Conservation (phyloP, 805 yeast species). For the Wickerhamiella sergipiensis region DNA sequence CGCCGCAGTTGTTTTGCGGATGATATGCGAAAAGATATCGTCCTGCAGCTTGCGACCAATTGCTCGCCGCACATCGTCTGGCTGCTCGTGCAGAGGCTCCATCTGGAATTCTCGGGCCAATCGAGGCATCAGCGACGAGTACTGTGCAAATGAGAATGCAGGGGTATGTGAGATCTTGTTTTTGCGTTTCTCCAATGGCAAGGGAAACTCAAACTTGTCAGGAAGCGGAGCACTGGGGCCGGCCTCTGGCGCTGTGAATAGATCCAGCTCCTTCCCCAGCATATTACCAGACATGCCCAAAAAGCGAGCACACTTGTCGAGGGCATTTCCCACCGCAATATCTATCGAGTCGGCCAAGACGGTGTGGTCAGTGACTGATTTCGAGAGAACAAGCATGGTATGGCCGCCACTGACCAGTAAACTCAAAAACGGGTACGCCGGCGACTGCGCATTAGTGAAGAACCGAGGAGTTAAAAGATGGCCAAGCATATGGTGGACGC, state of each 20-base stretch:
- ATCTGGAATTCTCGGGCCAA: slow-evolving; percentile 9
- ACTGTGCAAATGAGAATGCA: slow-evolving; percentile 70
- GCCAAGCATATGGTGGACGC: slow-evolving; percentile 95
- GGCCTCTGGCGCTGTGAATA: slow-evolving; percentile 28
- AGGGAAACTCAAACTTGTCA: slow-evolving; percentile 25
- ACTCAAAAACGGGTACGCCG: slow-evolving; percentile 62
- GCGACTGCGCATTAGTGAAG: slow-evolving; percentile 34
- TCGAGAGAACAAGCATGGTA: slow-evolving; percentile 68
- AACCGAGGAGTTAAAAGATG: slow-evolving; percentile 62
- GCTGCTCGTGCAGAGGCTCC: slow-evolving; percentile 11
- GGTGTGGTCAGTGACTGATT: slow-evolving; percentile 48
- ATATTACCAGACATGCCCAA: slow-evolving; percentile 69
- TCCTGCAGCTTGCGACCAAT: slow-evolving; percentile 34
- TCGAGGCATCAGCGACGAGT: slow-evolving; percentile 40
- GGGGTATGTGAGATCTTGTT: slow-evolving; percentile 32
- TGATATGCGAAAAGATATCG: slow-evolving; percentile 57
- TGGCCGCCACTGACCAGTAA: slow-evolving; percentile 89
- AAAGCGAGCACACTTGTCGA: slow-evolving; percentile 85
- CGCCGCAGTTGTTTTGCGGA: slow-evolving; percentile 46
- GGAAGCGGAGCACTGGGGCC: slow-evolving; percentile 17
- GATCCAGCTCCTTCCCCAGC: slow-evolving; percentile 76
- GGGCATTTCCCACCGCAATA: slow-evolving; percentile 84
- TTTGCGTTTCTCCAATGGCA: slow-evolving; percentile 38
- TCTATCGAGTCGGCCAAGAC: slow-evolving; percentile 65
- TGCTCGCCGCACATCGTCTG: slow-evolving; percentile 12